Evolutionary conservation across 352 stramenopile species (phyloP), one percentile per base, ranked within the genome.

Genomic region (Globisporangium orthogonon): DNA sequence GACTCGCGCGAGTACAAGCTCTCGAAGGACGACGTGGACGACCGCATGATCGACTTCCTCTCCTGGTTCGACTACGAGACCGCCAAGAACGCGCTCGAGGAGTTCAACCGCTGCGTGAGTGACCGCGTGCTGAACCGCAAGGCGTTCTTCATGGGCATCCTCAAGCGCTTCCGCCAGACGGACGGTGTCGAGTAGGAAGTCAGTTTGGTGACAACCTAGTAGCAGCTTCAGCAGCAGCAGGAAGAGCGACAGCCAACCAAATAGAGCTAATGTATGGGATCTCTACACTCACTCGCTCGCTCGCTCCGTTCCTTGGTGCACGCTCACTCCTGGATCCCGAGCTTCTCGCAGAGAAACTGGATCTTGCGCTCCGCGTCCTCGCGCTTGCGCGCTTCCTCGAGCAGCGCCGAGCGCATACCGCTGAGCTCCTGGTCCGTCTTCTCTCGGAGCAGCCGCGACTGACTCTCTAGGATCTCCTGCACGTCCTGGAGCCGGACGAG

Each of bases 1-100:
- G 75, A 85, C 35, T 61, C 69, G n/a, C 74, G 61, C 1, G 80
- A 83, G 62, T 92, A 74, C 62, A 89, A 92, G 60, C 57, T 94
- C 43, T 74, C 73, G 49, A 53, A 73, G 37, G 81, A 91, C 29
- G 85, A 94, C 58, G 82, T 94, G 30, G 85, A 94, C 62, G 85
- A 93, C 7, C 83, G 85, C 18, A 91, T 93, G 80, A 85, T 90
- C 44, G 85, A 94, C 59, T 92, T 87, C 44, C 60, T 94, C 33
- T 94, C 85, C 11, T 93, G 85, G 83, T 94, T 94, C 50, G 83
- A 94, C 71, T 93, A 94, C 62, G 78, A 86, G 60, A 94, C 85
- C n/a, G 85, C 85, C 35, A 93, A 93, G 70, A 73, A 67, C 15
- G 77, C 85, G 31, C 66, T 94, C 3, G 79, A 92, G 1, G 85